Evolutionary conservation across 441 rosid species (phyloP).

Genomic region (Mallotus repandus): DNA sequence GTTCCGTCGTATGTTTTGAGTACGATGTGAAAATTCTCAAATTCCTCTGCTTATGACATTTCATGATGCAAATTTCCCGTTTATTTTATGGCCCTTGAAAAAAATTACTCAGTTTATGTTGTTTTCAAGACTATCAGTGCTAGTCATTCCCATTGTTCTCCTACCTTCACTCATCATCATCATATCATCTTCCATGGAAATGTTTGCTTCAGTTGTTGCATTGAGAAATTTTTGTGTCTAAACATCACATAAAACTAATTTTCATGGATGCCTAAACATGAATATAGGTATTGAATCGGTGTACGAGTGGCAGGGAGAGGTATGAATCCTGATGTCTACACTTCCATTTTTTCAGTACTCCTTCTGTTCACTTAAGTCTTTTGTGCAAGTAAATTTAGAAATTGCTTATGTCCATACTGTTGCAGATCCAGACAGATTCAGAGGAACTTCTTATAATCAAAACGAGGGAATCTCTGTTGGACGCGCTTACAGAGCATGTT

Average conservation of each 20-base stretch:
- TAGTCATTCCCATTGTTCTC: not conserved
- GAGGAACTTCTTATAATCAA: constrained; percentile 91
- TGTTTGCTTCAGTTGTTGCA: not conserved
- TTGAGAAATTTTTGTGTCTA: not conserved
- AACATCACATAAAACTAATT: not conserved
- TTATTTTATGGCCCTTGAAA: not conserved
- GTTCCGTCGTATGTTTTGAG: not conserved
- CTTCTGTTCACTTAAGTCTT: constrained; percentile 1
- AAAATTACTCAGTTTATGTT: not conserved
- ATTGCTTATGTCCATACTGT: not conserved
- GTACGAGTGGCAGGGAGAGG: constrained; percentile 31
- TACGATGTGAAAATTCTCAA: not conserved
- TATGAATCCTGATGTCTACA: not conserved
- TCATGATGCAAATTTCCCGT: not conserved
- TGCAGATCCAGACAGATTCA: constrained; percentile 74
- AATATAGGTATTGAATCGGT: constrained; percentile 26
- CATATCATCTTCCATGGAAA: not conserved
- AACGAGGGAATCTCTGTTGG: constrained; percentile 89
- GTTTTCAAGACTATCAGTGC: not conserved
- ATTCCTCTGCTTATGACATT: not conserved
- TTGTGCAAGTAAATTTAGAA: not conserved
- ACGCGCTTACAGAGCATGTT: constrained; percentile 75
- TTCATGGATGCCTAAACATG: constrained; percentile 8
- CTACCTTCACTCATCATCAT: not conserved
- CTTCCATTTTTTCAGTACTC: not conserved